Evolutionary conservation across 495 filamentous ascomycete genomes (phyloP).

Genomic region (Penicillium cinerascens): DNA sequence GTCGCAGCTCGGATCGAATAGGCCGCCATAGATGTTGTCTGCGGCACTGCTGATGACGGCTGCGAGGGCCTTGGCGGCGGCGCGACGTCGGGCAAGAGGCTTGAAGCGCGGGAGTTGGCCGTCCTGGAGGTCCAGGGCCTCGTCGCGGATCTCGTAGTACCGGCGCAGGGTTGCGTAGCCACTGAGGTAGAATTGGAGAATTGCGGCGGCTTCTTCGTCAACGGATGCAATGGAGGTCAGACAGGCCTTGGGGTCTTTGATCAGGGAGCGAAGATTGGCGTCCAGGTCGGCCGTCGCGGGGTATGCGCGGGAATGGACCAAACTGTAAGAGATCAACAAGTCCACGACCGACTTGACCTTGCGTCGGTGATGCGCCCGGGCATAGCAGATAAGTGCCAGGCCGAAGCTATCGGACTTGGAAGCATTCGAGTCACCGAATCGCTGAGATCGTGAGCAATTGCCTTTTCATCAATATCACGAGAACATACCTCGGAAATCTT

Average conservation of each 20-base stretch:
- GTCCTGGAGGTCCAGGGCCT: conserved; percentile 40
- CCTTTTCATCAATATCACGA: neutral
- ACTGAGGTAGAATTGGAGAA: conserved; percentile 78
- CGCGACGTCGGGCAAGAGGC: conserved; percentile 54
- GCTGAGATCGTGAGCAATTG: conserved; percentile 43
- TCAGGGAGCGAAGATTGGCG: conserved; percentile 57
- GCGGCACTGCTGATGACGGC: conserved; percentile 78
- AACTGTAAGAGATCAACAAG: conserved; percentile 79
- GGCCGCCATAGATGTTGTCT: conserved; percentile 83
- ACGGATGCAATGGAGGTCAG: conserved; percentile 60
- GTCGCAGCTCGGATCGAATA: conserved; percentile 74
- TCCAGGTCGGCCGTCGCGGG: conserved; percentile 68
- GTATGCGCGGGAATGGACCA: conserved; percentile 76
- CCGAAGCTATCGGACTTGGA: conserved; percentile 69
- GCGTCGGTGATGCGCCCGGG: conserved; percentile 65
- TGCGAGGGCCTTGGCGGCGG: conserved; percentile 67
- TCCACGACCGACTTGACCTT: conserved; percentile 81
- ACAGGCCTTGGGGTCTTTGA: conserved; percentile 62
- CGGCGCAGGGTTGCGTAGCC: conserved; percentile 84
- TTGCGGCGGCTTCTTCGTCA: conserved; percentile 73
- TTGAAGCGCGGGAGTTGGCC: conserved; percentile 43
- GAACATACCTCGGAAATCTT: conserved; percentile 69
- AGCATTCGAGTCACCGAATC: conserved; percentile 69
- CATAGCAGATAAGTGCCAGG: conserved; percentile 78
- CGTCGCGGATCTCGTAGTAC: conserved; percentile 83